Conservation (phyloP, 2,329 filamentous ascomycete species). For the Cadophora sp. region DNA sequence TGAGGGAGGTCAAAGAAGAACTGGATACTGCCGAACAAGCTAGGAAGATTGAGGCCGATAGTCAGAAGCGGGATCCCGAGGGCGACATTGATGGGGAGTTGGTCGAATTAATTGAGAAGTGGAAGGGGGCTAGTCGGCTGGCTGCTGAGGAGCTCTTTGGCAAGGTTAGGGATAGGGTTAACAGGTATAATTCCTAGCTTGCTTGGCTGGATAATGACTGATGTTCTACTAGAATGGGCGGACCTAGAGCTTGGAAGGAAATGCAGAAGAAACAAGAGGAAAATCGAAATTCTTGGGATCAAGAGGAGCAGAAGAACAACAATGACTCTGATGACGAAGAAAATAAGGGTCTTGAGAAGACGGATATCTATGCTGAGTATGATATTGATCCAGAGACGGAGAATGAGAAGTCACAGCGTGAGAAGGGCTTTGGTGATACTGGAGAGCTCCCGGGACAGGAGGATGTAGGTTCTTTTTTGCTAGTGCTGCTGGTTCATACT, state of each 20-base stretch:
- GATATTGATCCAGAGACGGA: conserved; percentile 44
- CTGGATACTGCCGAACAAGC: conserved; percentile 61
- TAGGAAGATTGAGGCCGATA: conserved; percentile 52
- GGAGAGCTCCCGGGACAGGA: conserved; percentile 48
- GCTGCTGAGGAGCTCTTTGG: conserved; percentile 74
- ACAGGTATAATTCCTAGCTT: conserved; percentile 46
- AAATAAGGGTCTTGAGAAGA: conserved; percentile 45
- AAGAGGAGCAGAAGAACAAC: conserved; percentile 37
- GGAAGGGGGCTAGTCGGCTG: conserved; percentile 63
- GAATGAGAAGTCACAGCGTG: conserved; percentile 45
- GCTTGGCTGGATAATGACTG: conserved; percentile 10
- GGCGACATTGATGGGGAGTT: conserved; percentile 63
- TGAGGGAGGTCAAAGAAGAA: conserved; percentile 45
- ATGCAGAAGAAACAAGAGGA: conserved; percentile 55
- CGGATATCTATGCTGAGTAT: conserved; percentile 44
- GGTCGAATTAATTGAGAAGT: conserved; percentile 61
- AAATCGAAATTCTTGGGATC: conserved; percentile 48
- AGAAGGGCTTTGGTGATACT: conserved; percentile 42
- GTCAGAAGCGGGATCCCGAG: conserved; percentile 46
- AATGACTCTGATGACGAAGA: conserved; percentile 45
- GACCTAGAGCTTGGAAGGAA: conserved; percentile 61
- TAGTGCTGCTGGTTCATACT: conserved; percentile 17
- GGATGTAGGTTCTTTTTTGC: conserved; percentile 47
- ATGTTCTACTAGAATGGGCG: conserved; percentile 57
- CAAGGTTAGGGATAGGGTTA: conserved; percentile 63